phyloP scores from a whole-genome alignment of 164 flowering plant genomes.

The Nymphaea thermarum region DNA sequence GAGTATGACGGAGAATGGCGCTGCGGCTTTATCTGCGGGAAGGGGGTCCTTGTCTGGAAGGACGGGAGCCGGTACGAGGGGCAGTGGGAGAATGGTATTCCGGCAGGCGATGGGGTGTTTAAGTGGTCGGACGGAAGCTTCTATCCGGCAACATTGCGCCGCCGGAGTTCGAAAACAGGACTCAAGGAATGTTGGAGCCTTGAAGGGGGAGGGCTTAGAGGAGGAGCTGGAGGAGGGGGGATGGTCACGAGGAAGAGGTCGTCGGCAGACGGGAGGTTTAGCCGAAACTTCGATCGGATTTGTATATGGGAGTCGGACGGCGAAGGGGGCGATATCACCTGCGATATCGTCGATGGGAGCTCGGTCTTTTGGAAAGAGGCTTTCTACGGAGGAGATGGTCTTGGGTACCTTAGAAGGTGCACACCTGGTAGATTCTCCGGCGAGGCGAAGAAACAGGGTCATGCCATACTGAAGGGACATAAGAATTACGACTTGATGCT shows the following conservation, averaged over 20 bases:
- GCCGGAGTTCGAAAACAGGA: not conserved
- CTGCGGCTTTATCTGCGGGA: constrained; percentile 46
- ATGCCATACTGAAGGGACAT: constrained; percentile 16
- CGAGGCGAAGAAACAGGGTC: constrained; percentile 44
- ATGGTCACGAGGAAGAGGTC: constrained; percentile 16
- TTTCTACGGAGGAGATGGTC: not conserved
- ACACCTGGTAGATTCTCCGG: constrained; percentile 17
- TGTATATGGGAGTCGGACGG: constrained; percentile 86
- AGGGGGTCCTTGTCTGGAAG: constrained; percentile 44
- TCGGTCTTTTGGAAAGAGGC: constrained; percentile 17
- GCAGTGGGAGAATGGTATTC: constrained; percentile 46
- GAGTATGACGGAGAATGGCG: constrained; percentile 66
- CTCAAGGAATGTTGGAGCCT: constrained; percentile 13
- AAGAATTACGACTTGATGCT: constrained; percentile 22
- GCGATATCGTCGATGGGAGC: constrained; percentile 58
- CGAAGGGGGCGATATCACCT: constrained; percentile 72
- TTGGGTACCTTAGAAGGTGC: not conserved
- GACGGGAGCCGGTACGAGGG: constrained; percentile 57
- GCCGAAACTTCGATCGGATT: constrained; percentile 43
- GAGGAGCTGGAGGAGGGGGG: constrained; percentile 6
- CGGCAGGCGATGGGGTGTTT: constrained; percentile 23
- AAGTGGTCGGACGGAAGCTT: constrained; percentile 31
- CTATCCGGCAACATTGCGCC: constrained; percentile 15
- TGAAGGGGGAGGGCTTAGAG: constrained; percentile 22
- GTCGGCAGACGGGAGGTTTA: constrained; percentile 18